Evolutionary conservation across 116 monocot genomes (phyloP).

Genomic region (Phalaenopsis hybrid): DNA sequence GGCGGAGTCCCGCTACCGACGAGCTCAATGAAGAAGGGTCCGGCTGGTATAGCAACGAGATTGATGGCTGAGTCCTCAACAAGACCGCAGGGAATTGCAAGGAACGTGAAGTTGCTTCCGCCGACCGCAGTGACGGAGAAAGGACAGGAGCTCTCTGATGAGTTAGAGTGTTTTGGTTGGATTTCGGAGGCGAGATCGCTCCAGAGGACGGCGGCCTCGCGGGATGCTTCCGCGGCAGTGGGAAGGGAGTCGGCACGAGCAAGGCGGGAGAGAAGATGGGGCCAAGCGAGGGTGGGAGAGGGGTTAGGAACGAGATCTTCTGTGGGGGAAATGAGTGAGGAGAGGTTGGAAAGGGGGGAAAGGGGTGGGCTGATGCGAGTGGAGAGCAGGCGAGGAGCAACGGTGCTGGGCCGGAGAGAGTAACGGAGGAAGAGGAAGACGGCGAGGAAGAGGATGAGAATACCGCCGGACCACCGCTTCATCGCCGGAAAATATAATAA

Average conservation of each 20-base stretch:
- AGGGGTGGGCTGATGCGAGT: not conserved
- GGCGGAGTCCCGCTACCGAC: slow-evolving; percentile 23
- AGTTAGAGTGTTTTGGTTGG: not conserved
- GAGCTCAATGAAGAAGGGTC: slow-evolving; percentile 48
- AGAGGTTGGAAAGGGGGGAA: slow-evolving; percentile 5
- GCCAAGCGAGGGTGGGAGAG: slow-evolving; percentile 37
- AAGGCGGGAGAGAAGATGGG: slow-evolving; percentile 45
- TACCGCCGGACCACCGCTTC: slow-evolving; percentile 48
- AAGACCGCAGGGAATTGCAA: slow-evolving; percentile 68
- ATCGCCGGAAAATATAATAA: slow-evolving; percentile 9
- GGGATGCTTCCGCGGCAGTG: slow-evolving; percentile 37
- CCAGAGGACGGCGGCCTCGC: slow-evolving; percentile 53
- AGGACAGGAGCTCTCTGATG: slow-evolving; percentile 24
- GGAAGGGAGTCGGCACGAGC: slow-evolving; percentile 74
- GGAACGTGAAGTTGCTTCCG: slow-evolving; percentile 1
- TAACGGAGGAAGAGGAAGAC: slow-evolving; percentile 35
- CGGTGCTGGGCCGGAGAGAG: slow-evolving; percentile 18
- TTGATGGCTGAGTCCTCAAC: slow-evolving; percentile 64
- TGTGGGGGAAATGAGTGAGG: not conserved
- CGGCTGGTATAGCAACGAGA: slow-evolving; percentile 38
- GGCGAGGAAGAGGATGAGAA: slow-evolving; percentile 37
- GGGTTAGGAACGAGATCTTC: slow-evolving; percentile 3
- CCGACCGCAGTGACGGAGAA: slow-evolving; percentile 22
- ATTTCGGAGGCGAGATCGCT: slow-evolving; percentile 26
- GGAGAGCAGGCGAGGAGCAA: slow-evolving; percentile 14